phyloP scores from a whole-genome alignment of 2,329 filamentous ascomycete genomes.

The Botrytis squamosa region DNA sequence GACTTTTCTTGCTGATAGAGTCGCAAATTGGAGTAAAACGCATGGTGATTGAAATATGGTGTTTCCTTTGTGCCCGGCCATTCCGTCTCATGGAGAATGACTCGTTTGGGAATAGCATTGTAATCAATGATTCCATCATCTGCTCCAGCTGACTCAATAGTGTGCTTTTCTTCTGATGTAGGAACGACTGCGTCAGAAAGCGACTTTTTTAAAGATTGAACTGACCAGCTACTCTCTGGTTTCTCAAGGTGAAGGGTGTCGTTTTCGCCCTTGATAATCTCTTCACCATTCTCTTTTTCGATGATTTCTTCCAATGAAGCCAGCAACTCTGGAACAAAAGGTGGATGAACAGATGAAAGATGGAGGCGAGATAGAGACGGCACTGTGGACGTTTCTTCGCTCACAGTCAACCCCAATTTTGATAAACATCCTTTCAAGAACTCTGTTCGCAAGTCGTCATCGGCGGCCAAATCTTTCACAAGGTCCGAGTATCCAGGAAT shows the following conservation, averaged over 20 bases:
- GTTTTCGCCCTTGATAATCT: slow-evolving; percentile 75
- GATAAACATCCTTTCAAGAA: slow-evolving; percentile 78
- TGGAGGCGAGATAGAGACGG: slow-evolving; percentile 81
- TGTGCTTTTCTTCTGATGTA: slow-evolving; percentile 37
- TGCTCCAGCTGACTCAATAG: slow-evolving; percentile 39
- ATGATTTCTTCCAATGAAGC: slow-evolving; percentile 66
- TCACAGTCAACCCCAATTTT: slow-evolving; percentile 81
- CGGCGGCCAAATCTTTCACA: slow-evolving; percentile 63
- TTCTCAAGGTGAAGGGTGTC: slow-evolving; percentile 81
- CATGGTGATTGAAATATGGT: slow-evolving; percentile 80
- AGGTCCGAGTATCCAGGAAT: slow-evolving; percentile 69
- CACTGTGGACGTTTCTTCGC: slow-evolving; percentile 64
- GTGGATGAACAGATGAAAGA: slow-evolving; percentile 67
- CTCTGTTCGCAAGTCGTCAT: slow-evolving; percentile 66
- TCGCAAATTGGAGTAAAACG: slow-evolving; percentile 71
- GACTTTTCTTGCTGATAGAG: slow-evolving; percentile 60
- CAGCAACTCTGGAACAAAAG: slow-evolving; percentile 67
- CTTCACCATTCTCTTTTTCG: slow-evolving; percentile 61
- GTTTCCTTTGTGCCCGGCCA: slow-evolving; percentile 72
- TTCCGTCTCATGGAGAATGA: slow-evolving; percentile 68
- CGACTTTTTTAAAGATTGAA: slow-evolving; percentile 54
- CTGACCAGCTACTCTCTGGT: slow-evolving; percentile 58
- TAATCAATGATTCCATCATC: slow-evolving; percentile 70
- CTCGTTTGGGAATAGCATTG: slow-evolving; percentile 66
- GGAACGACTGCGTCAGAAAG: slow-evolving; percentile 41